Evolutionary conservation across 2,329 filamentous ascomycete genomes (phyloP).

Genomic region (Fusarium haematococcum): DNA sequence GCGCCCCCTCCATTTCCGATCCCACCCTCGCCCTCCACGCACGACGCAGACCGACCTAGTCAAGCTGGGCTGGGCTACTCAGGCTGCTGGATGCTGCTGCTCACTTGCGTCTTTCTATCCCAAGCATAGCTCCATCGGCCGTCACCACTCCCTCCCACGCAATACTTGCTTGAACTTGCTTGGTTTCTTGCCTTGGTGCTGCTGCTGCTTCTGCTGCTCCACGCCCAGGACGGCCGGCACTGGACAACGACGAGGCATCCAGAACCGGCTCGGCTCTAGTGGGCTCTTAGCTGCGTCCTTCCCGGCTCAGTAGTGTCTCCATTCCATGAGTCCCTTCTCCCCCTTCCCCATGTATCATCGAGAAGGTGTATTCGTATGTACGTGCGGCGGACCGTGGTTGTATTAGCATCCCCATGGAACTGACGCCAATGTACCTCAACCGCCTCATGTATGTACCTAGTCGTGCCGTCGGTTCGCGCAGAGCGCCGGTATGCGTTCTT

Average conservation of each 20-base stretch:
- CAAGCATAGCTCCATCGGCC: slow-evolving; percentile 8
- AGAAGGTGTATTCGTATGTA: neutral
- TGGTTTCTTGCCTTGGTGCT: slow-evolving; percentile 12
- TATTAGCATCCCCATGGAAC: slow-evolving; percentile 33
- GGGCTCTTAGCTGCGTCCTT: slow-evolving; percentile 29
- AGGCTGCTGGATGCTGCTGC: neutral
- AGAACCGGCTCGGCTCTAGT: slow-evolving; percentile 21
- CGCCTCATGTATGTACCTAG: slow-evolving; percentile 31
- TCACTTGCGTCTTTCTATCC: slow-evolving; percentile 2
- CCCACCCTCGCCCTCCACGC: slow-evolving; percentile 27
- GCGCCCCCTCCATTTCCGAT: slow-evolving; percentile 36
- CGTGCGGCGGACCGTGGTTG: slow-evolving; percentile 20
- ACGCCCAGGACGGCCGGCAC: slow-evolving; percentile 28
- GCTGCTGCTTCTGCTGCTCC: slow-evolving; percentile 20
- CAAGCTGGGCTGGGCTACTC: neutral
- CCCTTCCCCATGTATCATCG: slow-evolving; percentile 32
- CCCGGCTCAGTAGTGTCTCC: slow-evolving; percentile 33
- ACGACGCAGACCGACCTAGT: slow-evolving; percentile 4
- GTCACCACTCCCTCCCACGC: slow-evolving; percentile 26
- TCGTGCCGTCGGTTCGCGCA: slow-evolving; percentile 29
- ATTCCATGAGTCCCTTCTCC: slow-evolving; percentile 16
- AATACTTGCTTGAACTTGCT: slow-evolving; percentile 1
- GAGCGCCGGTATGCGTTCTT: slow-evolving; percentile 21
- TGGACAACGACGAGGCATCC: slow-evolving; percentile 11
- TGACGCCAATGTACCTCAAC: slow-evolving; percentile 30